Evolutionary conservation across 441 rosid genomes (phyloP), one percentile per base, ranked within the genome.

Genomic region (Croton laevigatus): DNA sequence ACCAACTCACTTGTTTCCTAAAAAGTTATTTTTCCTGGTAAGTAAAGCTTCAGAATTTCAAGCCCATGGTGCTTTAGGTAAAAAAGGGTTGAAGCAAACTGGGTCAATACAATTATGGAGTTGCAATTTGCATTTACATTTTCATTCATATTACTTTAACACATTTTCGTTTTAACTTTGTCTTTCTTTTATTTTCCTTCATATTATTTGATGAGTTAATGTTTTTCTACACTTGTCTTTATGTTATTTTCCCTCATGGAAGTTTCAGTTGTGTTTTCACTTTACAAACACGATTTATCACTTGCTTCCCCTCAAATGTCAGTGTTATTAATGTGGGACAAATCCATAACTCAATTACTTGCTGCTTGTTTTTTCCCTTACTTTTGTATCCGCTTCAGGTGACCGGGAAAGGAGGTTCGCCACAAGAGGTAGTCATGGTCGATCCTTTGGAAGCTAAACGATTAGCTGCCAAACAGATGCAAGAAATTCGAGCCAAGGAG

Each of bases 371-470:
- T 52, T 11, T 44, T 27, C 19, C n/a, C 32, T 65, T 7, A 34
- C 34, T 66, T 45, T 72, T 64, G 52, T 73, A 22, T 77, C 64
- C 32, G 32, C 45, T 77, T 52, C 73, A 86, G 89, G 81, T 85
- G 60, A 77, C 85, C 1, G 80, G 83, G 52, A 73, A 71, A 59
- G 77, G 73, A 69, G 74, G 40, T 62, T 71, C 71, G 6, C 49
- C 76, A 53, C 80, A 76, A 2, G 84, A 78, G 66, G 75, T 87
- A 42, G 76, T 83, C 74, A 94, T 94, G 98, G 97, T 94, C 66
- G 97, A 91, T 73, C 98, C 97, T 68, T 62, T 81, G 74, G 96
- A 94, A 65, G 98, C 98, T 46, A 94, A 91, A 79, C 81, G 80
- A 71, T 77, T 94, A 69, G 98, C 97, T 36, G 83, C 82, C 19